Percentiles rank a stretch among this genome's conserved stretches.
These are phyloP conservation scores for Naganishia sp. DNA, from an alignment of 1,284 basidiomycete species.

Conservation along the genomic window DNA sequence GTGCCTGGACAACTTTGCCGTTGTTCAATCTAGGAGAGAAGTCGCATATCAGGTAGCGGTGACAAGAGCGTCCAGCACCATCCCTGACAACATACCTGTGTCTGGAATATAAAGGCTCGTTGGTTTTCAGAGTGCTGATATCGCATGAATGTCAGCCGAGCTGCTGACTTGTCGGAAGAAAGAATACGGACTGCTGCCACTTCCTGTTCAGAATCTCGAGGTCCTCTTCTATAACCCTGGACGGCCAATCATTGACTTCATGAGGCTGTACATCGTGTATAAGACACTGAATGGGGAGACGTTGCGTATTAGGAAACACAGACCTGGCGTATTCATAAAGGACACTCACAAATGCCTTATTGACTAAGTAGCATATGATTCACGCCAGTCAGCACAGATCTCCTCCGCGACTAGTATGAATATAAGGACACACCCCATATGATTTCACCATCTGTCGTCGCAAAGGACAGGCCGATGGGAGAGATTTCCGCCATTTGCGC, in stretches of 20 bases:
- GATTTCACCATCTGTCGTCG: constrained; percentile 11
- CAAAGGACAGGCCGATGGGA: constrained; percentile 21
- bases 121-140: not conserved
- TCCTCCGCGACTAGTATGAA: not conserved
- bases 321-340: not conserved
- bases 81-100: constrained; percentile 1
- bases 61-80: too few relatives aligned
- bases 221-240: constrained; percentile 1
- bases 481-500: constrained; percentile 33
- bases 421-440: constrained; percentile 23
- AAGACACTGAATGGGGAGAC: not conserved
- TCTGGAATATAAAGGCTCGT: constrained; percentile 10
- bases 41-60: not conserved
- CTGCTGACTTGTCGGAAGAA: not conserved
- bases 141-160: not conserved
- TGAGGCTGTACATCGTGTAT: constrained; percentile 23
- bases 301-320: not conserved
- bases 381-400: not conserved
- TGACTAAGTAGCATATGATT: constrained; percentile 1
- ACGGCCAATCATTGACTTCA: constrained; percentile 9
- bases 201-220: constrained; percentile 1
- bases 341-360: constrained; percentile 22
- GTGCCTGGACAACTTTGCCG: constrained; percentile 20
- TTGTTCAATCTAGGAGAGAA: constrained; percentile 28
- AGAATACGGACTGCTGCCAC: constrained; percentile 8